Base-by-base conservation (phyloP, 208 protist species). In the Herpetomonas tarakana region DNA sequence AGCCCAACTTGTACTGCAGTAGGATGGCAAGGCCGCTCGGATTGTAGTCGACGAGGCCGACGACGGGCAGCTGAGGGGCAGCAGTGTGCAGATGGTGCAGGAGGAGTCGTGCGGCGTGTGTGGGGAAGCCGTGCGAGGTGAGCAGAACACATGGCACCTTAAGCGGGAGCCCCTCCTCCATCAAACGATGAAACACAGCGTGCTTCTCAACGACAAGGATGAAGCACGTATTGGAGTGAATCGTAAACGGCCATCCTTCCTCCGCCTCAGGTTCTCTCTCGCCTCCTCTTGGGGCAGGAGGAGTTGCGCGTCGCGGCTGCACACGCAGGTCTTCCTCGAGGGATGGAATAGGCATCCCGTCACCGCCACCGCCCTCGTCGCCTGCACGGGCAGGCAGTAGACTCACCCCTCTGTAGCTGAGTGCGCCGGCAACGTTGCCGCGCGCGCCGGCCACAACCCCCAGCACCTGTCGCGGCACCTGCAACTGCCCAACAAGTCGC, bases 201-300 rank as follows among this genome's bases (percentile, higher is more conserved):
- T 94, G 80, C 60, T 94, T 94, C 65, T 94, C 84, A 6, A 94
- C 67, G n/a, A 94, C 83, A 18, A 94, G 25, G 52, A 94, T 83
- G 26, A 67, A 83, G 39, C 84, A 81, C 47, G 76, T 81, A 25
- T 83, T 31, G 2, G 66, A 30, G 22, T 61, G 49, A 14, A 94
- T 29, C 19, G 49, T 47, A 56, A 86, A 86, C 22, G 24, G 2
- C 1, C 12, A 21, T 1, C 24, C 11, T 25, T 14, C 21, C n/a
- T 22, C 2, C 2, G 2, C 9, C 12, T 28, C 45, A 19, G 3
- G 28, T n/a, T n/a, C n/a, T n/a, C n/a, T n/a, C n/a, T n/a, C n/a
- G n/a, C n/a, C n/a, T n/a, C n/a, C n/a, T n/a, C n/a, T n/a, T n/a
- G n/a, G n/a, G n/a, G n/a, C n/a, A n/a, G n/a, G n/a, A n/a, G n/a